Percentiles rank a stretch among this genome's conserved stretches.
Conservation (phyloP, 352 stramenopile species). For the Globisporangium camurandrum region DNA sequence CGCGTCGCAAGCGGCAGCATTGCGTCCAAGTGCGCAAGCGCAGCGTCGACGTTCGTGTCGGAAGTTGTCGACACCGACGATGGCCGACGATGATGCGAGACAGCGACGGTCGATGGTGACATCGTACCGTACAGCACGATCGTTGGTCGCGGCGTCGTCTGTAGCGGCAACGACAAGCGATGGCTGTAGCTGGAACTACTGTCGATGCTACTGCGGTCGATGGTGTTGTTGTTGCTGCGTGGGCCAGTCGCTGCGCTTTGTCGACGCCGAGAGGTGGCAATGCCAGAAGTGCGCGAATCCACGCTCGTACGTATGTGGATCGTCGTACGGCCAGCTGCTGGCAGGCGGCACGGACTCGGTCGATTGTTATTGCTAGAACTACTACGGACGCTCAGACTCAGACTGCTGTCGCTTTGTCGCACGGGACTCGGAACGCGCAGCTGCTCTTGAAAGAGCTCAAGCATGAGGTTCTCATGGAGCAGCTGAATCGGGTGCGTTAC, state of each 20-base stretch:
- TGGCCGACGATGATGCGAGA: not conserved
- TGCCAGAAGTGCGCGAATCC: too few relatives aligned
- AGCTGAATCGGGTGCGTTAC: conserved; percentile 18
- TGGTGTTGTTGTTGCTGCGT: too few relatives aligned
- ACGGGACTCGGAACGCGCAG: conserved; percentile 14
- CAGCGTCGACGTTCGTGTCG: not conserved
- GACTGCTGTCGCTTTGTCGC: conserved; percentile 3
- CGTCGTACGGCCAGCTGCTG: not conserved
- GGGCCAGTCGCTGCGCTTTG: too few relatives aligned
- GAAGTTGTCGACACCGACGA: not conserved
- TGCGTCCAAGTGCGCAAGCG: too few relatives aligned
- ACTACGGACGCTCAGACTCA: not conserved
- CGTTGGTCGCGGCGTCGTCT: not conserved
- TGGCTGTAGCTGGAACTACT: too few relatives aligned
- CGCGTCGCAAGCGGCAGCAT: too few relatives aligned
- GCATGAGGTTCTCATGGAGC: conserved; percentile 31
- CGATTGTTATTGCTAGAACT: not conserved
- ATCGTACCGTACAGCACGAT: not conserved
- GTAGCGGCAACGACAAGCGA: not conserved
- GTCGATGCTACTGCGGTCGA: conserved; percentile 2
- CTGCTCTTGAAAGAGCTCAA: conserved; percentile 38
- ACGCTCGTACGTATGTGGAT: too few relatives aligned
- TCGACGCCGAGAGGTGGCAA: too few relatives aligned
- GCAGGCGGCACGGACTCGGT: not conserved
- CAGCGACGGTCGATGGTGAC: too few relatives aligned